phyloP scores from a whole-genome alignment of 192 early-diverging fungal species.

The Coemansia sp. region DNA sequence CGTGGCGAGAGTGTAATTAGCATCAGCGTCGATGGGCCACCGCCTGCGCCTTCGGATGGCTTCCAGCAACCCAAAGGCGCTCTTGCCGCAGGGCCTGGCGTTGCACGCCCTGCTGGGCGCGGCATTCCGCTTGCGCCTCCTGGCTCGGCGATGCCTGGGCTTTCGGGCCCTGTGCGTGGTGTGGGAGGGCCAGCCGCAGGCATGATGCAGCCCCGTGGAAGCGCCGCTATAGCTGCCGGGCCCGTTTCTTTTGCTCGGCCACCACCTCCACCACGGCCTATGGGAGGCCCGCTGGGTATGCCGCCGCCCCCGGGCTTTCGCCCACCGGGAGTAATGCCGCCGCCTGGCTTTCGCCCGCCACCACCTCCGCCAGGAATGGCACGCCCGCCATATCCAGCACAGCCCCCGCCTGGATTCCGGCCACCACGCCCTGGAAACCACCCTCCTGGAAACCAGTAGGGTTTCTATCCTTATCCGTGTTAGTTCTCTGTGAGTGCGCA shows the following conservation, averaged over 20 bases:
- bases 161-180: slow-evolving; percentile 91
- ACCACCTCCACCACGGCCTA: slow-evolving; percentile 56
- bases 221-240: slow-evolving; percentile 57
- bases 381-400: slow-evolving; percentile 44
- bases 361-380: slow-evolving; percentile 58
- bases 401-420: slow-evolving; percentile 55
- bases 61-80: slow-evolving; percentile 44
- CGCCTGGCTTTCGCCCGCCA: slow-evolving; percentile 65
- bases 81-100: slow-evolving; percentile 66
- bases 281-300: slow-evolving; percentile 59
- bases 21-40: slow-evolving; percentile 87
- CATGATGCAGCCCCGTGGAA: slow-evolving; percentile 84
- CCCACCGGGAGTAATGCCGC: slow-evolving; percentile 55
- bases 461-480: not conserved
- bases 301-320: slow-evolving; percentile 54
- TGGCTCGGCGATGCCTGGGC: slow-evolving; percentile 56
- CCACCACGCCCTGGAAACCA: slow-evolving; percentile 43
- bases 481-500: not conserved
- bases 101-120: slow-evolving; percentile 81
- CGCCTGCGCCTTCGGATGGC: slow-evolving; percentile 66
- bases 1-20: slow-evolving; percentile 91
- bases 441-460: slow-evolving; percentile 25
- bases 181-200: slow-evolving; percentile 90
- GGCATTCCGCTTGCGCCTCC: slow-evolving; percentile 65
- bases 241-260: slow-evolving; percentile 77